These are phyloP conservation scores for Cercophora samala DNA, from an alignment of 495 filamentous ascomycete genomes.

Conservation along the genomic window DNA sequence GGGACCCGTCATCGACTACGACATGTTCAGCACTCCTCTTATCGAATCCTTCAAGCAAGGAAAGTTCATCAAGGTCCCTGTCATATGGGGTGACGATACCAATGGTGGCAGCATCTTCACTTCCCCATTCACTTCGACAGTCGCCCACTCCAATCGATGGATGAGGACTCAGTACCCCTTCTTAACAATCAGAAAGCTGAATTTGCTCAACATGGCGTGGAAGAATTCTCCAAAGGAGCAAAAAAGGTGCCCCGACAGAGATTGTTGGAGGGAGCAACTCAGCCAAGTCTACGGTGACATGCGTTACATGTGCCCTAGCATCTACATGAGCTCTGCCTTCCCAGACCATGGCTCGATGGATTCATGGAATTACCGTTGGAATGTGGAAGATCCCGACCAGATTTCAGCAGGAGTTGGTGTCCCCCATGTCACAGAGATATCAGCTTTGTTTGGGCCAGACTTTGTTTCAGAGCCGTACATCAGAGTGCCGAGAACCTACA, in stretches of 20 bases:
- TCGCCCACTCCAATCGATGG: constrained; percentile 52
- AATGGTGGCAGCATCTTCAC: constrained; percentile 69
- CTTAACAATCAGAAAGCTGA: constrained; percentile 51
- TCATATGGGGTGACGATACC: constrained; percentile 67
- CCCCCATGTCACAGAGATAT: constrained; percentile 59
- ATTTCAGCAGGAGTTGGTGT: constrained; percentile 55
- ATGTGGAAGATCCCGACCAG: constrained; percentile 54
- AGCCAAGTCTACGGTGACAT: constrained; percentile 66
- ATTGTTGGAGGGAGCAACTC: constrained; percentile 57
- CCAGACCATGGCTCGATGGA: constrained; percentile 32
- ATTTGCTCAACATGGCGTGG: constrained; percentile 57
- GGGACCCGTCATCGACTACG: constrained; percentile 58
- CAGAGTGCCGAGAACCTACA: constrained; percentile 52
- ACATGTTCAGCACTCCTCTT: constrained; percentile 57
- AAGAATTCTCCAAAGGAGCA: constrained; percentile 38
- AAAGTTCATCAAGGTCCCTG: constrained; percentile 63
- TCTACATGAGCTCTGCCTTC: constrained; percentile 52
- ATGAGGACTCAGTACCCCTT: constrained; percentile 61
- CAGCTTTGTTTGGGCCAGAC: constrained; percentile 56
- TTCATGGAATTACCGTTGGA: constrained; percentile 65
- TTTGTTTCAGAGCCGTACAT: constrained; percentile 19
- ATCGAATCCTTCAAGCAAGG: constrained; percentile 56
- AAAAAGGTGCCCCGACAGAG: constrained; percentile 40
- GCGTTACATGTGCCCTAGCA: constrained; percentile 67
- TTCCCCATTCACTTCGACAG: constrained; percentile 45